Percentiles rank a stretch among this genome's conserved stretches.
phyloP scores from a whole-genome alignment of 306 rosid species.

The Fagus crenata region DNA sequence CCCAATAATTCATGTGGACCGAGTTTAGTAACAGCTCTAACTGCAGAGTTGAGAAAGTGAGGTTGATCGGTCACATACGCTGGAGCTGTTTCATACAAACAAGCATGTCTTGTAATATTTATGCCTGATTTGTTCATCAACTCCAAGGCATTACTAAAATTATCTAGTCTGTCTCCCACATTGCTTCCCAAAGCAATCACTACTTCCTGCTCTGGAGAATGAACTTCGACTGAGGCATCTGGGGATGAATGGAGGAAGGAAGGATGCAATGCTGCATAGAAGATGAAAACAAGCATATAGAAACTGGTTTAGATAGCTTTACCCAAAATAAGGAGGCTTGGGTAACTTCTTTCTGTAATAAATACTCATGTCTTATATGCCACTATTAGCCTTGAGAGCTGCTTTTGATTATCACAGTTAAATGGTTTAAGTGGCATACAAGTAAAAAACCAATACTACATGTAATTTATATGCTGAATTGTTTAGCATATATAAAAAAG shows the following conservation, averaged over 20 bases:
- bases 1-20: slow-evolving; percentile 83
- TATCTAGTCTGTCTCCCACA: slow-evolving; percentile 72
- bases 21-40: slow-evolving; percentile 73
- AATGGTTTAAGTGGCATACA: neutral
- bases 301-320: slow-evolving; percentile 9
- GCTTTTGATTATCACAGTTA: neutral
- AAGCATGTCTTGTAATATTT: slow-evolving; percentile 68
- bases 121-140: slow-evolving; percentile 71
- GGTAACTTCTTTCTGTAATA: slow-evolving; percentile 1
- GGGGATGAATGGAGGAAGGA: slow-evolving; percentile 47
- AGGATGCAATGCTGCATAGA: slow-evolving; percentile 43
- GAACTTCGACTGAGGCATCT: slow-evolving; percentile 51
- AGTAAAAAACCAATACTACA: neutral
- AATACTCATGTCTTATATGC: neutral
- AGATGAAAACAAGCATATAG: slow-evolving; percentile 27
- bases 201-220: slow-evolving; percentile 74
- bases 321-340: slow-evolving; percentile 13
- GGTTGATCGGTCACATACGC: slow-evolving; percentile 88
- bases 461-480: neutral
- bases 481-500: neutral
- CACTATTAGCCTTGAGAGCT: neutral
- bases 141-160: slow-evolving; percentile 77
- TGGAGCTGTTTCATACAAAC: slow-evolving; percentile 89
- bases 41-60: slow-evolving; percentile 84
- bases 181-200: slow-evolving; percentile 94